Conservation (phyloP, 2,329 filamentous ascomycete genomes). For the Ophiostoma ulmi region DNA sequence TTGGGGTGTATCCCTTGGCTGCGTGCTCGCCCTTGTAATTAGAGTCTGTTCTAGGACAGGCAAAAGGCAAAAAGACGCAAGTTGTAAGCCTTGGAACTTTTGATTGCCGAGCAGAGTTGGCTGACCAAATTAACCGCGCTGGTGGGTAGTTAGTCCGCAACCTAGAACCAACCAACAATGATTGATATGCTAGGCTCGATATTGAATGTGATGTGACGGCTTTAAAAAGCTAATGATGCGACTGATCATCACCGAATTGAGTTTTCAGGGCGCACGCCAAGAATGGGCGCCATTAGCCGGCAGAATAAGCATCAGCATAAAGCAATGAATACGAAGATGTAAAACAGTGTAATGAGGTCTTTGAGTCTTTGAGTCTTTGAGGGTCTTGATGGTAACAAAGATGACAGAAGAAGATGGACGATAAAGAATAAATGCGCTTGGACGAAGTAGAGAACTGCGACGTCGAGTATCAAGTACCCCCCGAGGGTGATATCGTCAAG, state of each 20-base stretch:
- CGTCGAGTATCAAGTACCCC: background rate
- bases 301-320: background rate
- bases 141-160: background rate
- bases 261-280: background rate
- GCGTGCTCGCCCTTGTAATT: background rate
- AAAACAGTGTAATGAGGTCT: background rate
- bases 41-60: background rate
- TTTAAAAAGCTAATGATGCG: background rate
- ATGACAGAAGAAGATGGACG: background rate
- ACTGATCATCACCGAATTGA: background rate
- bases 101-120: background rate
- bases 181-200: background rate
- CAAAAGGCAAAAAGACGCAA: background rate
- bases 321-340: background rate
- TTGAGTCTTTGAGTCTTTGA: too few relatives aligned
- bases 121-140: background rate
- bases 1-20: too few relatives aligned
- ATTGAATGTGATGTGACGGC: background rate
- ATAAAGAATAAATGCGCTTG: background rate
- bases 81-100: background rate
- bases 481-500: background rate
- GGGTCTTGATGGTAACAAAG: background rate
- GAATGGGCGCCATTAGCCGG: background rate
- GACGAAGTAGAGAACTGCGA: background rate
- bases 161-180: background rate